Percentiles rank a stretch among this genome's conserved stretches.
Conservation (phyloP, 2,329 filamentous ascomycete genomes). For the Ilyonectria destructans region DNA sequence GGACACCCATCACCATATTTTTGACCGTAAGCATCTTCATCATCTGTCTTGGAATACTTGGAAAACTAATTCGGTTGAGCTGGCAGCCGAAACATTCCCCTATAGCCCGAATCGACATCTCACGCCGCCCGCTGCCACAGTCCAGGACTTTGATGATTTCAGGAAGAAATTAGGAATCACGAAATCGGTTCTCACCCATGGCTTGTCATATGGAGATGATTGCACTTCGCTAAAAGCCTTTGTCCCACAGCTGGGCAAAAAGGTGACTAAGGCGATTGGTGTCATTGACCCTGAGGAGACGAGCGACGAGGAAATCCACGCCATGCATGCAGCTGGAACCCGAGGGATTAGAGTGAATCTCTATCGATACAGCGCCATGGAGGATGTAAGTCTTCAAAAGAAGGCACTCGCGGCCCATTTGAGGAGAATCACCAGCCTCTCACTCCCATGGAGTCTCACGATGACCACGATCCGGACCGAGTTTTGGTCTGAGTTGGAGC, state of each 20-base stretch:
- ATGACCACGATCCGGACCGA: constrained; percentile 38
- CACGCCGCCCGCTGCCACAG: constrained; percentile 27
- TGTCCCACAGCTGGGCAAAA: constrained; percentile 46
- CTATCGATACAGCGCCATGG: constrained; percentile 56
- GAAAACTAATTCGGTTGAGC: not conserved
- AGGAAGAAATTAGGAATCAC: constrained; percentile 46
- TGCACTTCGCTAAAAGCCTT: constrained; percentile 54
- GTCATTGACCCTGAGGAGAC: constrained; percentile 35
- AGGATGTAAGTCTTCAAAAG: constrained; percentile 55
- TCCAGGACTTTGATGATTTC: constrained; percentile 35
- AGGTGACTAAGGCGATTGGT: constrained; percentile 41
- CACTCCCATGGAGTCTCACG: constrained; percentile 35
- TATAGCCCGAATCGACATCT: constrained; percentile 32
- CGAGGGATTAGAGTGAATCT: constrained; percentile 56
- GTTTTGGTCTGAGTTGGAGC: constrained; percentile 29
- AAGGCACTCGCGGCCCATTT: constrained; percentile 50
- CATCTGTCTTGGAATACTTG: not conserved
- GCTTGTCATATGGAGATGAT: constrained; percentile 56
- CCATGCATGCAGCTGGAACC: constrained; percentile 46
- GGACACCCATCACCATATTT: constrained; percentile 55
- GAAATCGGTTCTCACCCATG: constrained; percentile 56
- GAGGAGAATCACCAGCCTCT: constrained; percentile 29
- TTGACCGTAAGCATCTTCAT: constrained; percentile 47
- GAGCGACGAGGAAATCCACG: constrained; percentile 29
- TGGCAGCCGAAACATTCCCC: constrained; percentile 24